Conservation (phyloP, 1,139 yeast species). For the Nematodospora anomalae region DNA sequence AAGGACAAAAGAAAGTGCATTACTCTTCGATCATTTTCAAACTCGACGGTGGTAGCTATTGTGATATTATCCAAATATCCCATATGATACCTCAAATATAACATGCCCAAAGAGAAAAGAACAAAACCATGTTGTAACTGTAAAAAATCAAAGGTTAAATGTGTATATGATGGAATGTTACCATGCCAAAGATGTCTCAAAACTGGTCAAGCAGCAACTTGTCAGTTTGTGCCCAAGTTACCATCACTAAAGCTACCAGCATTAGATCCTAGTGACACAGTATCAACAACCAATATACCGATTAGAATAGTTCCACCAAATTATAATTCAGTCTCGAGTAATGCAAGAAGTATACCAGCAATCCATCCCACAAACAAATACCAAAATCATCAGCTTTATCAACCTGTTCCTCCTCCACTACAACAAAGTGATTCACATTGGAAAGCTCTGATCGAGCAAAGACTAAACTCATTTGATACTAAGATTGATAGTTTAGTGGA, state of each 20-base stretch:
- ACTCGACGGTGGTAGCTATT: too few species aligned
- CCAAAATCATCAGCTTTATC: conserved; percentile 2
- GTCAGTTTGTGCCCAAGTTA: conserved; percentile 58
- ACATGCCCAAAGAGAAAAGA: conserved; percentile 44
- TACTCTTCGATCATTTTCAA: too few species aligned
- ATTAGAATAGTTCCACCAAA: conserved; percentile 2
- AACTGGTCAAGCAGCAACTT: conserved; percentile 44
- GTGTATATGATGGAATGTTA: conserved; percentile 45
- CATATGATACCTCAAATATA: not conserved
- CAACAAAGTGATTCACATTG: conserved; percentile 25
- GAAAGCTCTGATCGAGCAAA: conserved; percentile 45
- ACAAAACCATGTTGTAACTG: conserved; percentile 67
- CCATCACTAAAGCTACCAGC: conserved; percentile 46
- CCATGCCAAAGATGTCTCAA: conserved; percentile 63
- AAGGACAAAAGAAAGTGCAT: not conserved
- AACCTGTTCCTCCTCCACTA: not conserved
- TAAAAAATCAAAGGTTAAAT: conserved; percentile 63
- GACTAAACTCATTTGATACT: conserved; percentile 46
- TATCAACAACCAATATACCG: conserved; percentile 3
- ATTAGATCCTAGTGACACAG: conserved; percentile 5
- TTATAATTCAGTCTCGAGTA: not conserved
- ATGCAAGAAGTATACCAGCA: conserved; percentile 3
- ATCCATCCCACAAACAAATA: conserved; percentile 1
- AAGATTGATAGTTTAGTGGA: conserved; percentile 47
- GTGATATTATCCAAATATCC: too few species aligned